Evolutionary conservation across 176 grass and related monocot genomes (phyloP).

Genomic region (Cymbopogon citratus): DNA sequence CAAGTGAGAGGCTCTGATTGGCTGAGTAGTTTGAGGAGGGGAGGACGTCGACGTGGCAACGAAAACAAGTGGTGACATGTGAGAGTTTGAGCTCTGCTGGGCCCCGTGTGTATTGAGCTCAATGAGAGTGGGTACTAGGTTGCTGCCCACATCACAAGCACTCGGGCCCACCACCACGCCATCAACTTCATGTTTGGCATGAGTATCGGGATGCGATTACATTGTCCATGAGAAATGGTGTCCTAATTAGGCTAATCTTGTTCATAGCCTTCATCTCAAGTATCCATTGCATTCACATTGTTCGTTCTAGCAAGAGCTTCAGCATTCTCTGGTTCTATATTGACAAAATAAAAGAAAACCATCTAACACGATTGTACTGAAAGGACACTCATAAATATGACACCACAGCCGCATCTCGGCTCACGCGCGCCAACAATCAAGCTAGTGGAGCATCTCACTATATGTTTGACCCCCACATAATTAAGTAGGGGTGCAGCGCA

Average conservation of each 20-base stretch:
- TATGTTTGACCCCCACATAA: background rate
- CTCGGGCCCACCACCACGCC: background rate
- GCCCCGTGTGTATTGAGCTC: background rate
- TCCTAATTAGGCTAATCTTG: no score
- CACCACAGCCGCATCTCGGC: background rate
- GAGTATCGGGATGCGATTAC: no score
- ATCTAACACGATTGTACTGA: background rate
- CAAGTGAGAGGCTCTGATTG: no score
- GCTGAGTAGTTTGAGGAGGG: no score
- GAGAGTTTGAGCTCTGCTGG: background rate
- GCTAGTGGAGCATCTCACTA: background rate
- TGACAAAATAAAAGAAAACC: background rate
- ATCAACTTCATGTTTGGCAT: background rate
- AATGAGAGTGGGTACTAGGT: conserved; percentile 44
- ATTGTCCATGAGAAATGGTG: no score
- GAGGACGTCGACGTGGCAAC: background rate
- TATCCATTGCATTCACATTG: no score
- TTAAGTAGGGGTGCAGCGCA: no score
- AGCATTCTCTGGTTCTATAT: no score
- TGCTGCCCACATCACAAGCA: conserved; percentile 44
- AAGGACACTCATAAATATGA: background rate
- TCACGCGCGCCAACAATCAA: background rate
- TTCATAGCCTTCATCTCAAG: no score
- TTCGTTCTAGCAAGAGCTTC: background rate
- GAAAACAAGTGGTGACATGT: background rate